A percentile compares a stretch with the other conserved stretches of the same genome.
Evolutionary conservation across 257 asterid species (phyloP).

Genomic region (Scutellaria baicalensis): DNA sequence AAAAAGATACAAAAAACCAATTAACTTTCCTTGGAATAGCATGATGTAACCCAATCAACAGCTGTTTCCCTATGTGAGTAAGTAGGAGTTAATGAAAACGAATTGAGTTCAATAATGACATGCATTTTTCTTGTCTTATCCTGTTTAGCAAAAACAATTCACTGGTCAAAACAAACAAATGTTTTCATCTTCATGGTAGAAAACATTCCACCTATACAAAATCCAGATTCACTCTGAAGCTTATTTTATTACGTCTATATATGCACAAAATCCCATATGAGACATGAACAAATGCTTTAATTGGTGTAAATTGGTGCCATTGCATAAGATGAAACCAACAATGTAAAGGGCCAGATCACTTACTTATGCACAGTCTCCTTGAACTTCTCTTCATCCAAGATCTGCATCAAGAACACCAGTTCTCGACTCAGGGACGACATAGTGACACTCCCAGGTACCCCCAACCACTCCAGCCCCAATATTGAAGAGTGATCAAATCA

Average conservation of each 20-base stretch:
- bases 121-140: not conserved
- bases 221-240: not conserved
- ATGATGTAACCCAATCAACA: not conserved
- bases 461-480: slow-evolving; percentile 94
- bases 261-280: not conserved
- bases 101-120: not conserved
- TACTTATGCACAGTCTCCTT: too few relatives aligned
- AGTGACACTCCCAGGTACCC: slow-evolving; percentile 27
- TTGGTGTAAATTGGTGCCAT: not conserved
- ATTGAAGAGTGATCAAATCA: slow-evolving; percentile 29
- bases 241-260: not conserved
- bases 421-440: slow-evolving; percentile 98
- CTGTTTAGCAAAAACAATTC: not conserved
- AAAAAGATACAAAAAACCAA: not conserved
- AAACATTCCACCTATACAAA: not conserved
- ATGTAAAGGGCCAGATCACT: slow-evolving; percentile 17
- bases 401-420: slow-evolving; percentile 92
- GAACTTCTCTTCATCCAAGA: slow-evolving; percentile 96
- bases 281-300: not conserved
- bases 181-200: not conserved
- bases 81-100: not conserved
- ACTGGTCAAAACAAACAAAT: not conserved
- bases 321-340: not conserved
- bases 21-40: not conserved
- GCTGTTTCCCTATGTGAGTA: not conserved